phyloP scores from a whole-genome alignment of 2,329 filamentous ascomycete genomes.

The Monilinia fructigena region DNA sequence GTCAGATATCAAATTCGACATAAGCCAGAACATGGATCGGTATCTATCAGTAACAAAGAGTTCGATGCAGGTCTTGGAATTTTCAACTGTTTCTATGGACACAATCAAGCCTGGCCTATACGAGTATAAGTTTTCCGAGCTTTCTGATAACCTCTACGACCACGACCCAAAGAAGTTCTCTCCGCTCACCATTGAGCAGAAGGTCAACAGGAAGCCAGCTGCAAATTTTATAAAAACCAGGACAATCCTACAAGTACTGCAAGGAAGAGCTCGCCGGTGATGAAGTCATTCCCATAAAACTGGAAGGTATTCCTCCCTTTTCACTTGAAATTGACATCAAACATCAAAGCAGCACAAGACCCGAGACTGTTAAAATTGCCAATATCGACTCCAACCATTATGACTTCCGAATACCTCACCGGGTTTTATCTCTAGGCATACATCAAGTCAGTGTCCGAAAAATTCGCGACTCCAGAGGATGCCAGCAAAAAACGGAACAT shows the following conservation, averaged over 20 bases:
- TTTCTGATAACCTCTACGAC: conserved; percentile 85
- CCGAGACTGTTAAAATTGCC: conserved; percentile 78
- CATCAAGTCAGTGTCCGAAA: conserved; percentile 87
- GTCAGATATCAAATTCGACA: conserved; percentile 79
- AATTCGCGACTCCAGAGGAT: conserved; percentile 83
- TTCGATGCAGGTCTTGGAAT: conserved; percentile 75
- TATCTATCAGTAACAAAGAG: conserved; percentile 64
- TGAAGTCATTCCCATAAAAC: conserved; percentile 81
- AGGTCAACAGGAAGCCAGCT: conserved; percentile 77
- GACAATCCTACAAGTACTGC: conserved; percentile 94
- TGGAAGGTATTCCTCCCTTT: conserved; percentile 85
- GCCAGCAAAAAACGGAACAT: conserved; percentile 72
- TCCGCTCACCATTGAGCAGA: conserved; percentile 73
- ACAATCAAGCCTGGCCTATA: conserved; percentile 80
- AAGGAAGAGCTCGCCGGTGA: conserved; percentile 78
- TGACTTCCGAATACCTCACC: conserved; percentile 79
- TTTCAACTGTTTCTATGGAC: conserved; percentile 78
- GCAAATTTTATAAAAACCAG: conserved; percentile 81
- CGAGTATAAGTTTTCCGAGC: conserved; percentile 78
- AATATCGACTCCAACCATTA: conserved; percentile 74
- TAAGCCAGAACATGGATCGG: conserved; percentile 64
- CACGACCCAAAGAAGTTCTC: conserved; percentile 64
- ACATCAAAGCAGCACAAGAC: conserved; percentile 76
- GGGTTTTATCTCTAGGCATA: conserved; percentile 81
- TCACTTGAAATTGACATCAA: conserved; percentile 89